Conservation (phyloP, 2,329 filamentous ascomycete species). For the Pyrenochaeta sp. region DNA sequence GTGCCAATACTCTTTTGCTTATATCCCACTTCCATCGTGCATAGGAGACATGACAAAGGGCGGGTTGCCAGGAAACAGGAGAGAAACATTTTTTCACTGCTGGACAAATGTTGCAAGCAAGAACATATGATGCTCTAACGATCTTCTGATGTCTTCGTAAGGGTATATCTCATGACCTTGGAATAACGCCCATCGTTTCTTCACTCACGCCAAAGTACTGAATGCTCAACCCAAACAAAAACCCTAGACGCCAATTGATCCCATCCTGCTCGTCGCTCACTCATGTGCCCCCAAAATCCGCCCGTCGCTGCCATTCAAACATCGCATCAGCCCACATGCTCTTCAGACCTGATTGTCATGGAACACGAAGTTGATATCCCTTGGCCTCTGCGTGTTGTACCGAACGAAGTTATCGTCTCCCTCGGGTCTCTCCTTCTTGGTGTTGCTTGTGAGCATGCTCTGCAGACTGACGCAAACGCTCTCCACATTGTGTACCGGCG, state of each 20-base stretch:
- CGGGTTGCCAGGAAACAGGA: no score
- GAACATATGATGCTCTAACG: neutral
- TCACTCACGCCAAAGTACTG: no score
- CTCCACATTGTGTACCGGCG: slow-evolving; percentile 95
- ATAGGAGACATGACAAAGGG: no score
- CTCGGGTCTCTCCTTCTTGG: slow-evolving; percentile 85
- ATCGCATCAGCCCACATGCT: neutral
- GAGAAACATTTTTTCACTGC: no score
- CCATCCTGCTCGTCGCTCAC: neutral
- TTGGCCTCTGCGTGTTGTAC: slow-evolving; percentile 77
- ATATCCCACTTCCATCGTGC: no score
- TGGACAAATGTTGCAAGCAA: neutral
- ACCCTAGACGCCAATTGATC: no score
- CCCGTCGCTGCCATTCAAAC: no score
- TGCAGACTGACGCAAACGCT: slow-evolving; percentile 97
- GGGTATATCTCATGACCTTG: neutral
- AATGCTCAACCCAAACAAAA: no score
- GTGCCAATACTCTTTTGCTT: no score
- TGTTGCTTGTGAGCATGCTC: slow-evolving; percentile 97
- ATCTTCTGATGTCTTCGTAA: neutral
- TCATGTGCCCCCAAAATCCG: neutral
- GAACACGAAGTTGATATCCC: slow-evolving; percentile 92
- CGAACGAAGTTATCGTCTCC: slow-evolving; percentile 90
- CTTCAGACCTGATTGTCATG: slow-evolving; percentile 75
- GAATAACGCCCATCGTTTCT: no score